These are phyloP conservation scores for Chrysopogon serrulatus DNA, from an alignment of 176 grass and related monocot genomes.

Conservation along the genomic window DNA sequence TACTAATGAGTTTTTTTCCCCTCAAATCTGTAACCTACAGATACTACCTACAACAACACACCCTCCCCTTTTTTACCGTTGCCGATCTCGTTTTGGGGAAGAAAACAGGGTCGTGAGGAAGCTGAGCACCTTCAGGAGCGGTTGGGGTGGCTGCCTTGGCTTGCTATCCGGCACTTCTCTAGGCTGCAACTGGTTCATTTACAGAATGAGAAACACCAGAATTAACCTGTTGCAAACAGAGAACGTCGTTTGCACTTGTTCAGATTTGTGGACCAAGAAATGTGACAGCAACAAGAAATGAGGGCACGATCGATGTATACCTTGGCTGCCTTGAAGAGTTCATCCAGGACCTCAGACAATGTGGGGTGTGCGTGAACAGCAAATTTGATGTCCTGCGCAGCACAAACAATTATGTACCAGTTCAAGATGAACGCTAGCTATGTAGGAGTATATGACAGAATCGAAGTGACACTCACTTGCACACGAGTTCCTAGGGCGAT, in stretches of 20 bases:
- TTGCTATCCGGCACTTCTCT: conserved; percentile 12
- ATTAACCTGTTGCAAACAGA: conserved; percentile 69
- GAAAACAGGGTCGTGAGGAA: conserved; percentile 34
- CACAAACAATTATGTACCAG: background rate
- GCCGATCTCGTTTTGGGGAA: background rate
- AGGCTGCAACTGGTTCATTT: conserved; percentile 87
- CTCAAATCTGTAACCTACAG: background rate
- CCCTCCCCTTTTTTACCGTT: background rate
- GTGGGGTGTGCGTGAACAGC: conserved; percentile 90
- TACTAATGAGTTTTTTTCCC: background rate
- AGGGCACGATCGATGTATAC: conserved; percentile 21
- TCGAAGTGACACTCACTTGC: conserved; percentile 46
- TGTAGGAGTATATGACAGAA: background rate
- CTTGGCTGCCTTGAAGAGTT: conserved; percentile 93
- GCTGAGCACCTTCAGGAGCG: conserved; percentile 48
- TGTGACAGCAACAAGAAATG: background rate
- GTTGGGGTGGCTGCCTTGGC: conserved; percentile 28
- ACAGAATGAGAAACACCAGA: conserved; percentile 61
- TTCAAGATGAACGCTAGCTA: background rate
- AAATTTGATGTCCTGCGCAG: conserved; percentile 67
- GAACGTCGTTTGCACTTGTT: conserved; percentile 25
- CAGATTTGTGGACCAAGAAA: background rate
- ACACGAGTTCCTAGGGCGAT: conserved; percentile 79
- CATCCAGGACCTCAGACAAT: conserved; percentile 82
- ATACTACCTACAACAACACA: background rate